Conservation (phyloP, 2,329 filamentous ascomycete genomes). For the Sporothrix sp. region DNA sequence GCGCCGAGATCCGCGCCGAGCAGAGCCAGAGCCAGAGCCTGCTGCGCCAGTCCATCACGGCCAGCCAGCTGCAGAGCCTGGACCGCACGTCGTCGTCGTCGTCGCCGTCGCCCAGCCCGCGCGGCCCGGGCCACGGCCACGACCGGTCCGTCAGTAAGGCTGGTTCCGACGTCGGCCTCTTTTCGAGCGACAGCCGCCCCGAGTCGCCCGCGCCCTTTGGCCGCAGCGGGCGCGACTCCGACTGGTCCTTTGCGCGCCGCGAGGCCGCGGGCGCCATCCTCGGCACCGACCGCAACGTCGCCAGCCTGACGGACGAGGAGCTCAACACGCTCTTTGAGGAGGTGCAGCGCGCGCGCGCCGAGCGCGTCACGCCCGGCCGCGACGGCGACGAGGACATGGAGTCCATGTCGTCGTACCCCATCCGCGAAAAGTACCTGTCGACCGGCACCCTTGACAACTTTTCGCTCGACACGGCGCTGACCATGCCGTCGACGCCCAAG, state of each 20-base stretch:
- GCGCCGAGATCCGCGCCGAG: conserved; percentile 70
- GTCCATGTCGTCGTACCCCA: conserved; percentile 75
- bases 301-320: conserved; percentile 84
- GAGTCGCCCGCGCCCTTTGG: conserved; percentile 65
- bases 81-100: conserved; percentile 46
- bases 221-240: conserved; percentile 65
- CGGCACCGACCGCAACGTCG: conserved; percentile 84
- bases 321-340: conserved; percentile 90
- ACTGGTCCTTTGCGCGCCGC: conserved; percentile 87
- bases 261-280: conserved; percentile 89
- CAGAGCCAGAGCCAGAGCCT: conserved; percentile 79
- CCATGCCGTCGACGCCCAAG: conserved; percentile 85
- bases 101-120: conserved; percentile 47
- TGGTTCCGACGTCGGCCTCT: conserved; percentile 54
- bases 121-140: conserved; percentile 50
- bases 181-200: conserved; percentile 58
- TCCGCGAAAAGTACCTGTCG: conserved; percentile 91
- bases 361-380: conserved; percentile 56
- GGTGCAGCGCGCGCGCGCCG: conserved; percentile 76
- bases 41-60: conserved; percentile 69
- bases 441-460: conserved; percentile 93
- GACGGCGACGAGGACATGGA: conserved; percentile 86
- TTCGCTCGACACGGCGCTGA: conserved; percentile 86
- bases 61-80: conserved; percentile 50
- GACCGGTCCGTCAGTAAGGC: conserved; percentile 72